Conservation (phyloP, 768 basidiomycete species). For the Russula sp. region DNA sequence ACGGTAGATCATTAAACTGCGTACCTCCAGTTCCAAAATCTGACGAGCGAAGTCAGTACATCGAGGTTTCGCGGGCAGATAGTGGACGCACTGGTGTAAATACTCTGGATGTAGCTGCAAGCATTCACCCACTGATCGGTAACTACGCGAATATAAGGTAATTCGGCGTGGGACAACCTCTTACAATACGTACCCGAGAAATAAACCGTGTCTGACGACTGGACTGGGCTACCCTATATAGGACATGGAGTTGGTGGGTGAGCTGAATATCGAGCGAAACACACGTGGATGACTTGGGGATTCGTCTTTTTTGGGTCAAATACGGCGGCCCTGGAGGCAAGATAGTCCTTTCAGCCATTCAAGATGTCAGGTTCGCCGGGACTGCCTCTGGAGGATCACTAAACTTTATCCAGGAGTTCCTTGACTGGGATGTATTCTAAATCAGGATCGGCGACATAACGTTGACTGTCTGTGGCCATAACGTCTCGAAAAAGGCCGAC, state of each 20-base stretch:
- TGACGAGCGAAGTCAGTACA: slow-evolving; percentile 23
- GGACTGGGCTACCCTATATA: slow-evolving; percentile 67
- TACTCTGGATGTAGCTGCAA: slow-evolving; percentile 85
- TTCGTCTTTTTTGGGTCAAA: slow-evolving; percentile 66
- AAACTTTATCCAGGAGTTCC: slow-evolving; percentile 77
- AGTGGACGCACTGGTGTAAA: slow-evolving; percentile 57
- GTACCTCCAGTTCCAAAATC: slow-evolving; percentile 87
- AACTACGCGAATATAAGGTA: slow-evolving; percentile 36
- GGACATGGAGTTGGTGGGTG: neutral
- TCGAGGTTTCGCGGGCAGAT: neutral
- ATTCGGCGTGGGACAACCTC: neutral
- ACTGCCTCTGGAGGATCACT: neutral
- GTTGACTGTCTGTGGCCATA: slow-evolving; percentile 56
- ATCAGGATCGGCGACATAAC: slow-evolving; percentile 91
- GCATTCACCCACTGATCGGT: slow-evolving; percentile 85
- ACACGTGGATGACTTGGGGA: slow-evolving; percentile 51
- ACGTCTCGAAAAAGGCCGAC: neutral
- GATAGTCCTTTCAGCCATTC: slow-evolving; percentile 64
- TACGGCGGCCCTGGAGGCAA: slow-evolving; percentile 68
- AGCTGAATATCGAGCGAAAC: neutral
- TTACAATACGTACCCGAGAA: slow-evolving; percentile 59
- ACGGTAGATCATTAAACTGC: neutral
- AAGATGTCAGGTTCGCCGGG: neutral
- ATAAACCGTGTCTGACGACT: slow-evolving; percentile 91
- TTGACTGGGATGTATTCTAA: slow-evolving; percentile 69